Percentiles rank a stretch among this genome's conserved stretches.
Conservation (phyloP, 208 protist species). For the Leishmania lainsoni region DNA sequence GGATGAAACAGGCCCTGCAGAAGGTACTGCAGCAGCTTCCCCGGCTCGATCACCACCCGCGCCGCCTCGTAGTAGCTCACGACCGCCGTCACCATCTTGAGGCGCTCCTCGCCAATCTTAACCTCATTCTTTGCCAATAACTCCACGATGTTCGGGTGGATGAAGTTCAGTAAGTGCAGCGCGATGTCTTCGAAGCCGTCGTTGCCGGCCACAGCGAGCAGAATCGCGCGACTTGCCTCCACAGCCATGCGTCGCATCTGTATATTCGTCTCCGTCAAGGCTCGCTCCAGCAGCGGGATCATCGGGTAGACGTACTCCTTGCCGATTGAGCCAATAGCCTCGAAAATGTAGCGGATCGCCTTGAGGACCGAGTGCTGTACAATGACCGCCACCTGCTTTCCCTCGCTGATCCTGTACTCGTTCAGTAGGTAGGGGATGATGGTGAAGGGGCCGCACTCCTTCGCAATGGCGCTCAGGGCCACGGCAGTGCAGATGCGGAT, state of each 20-base stretch:
- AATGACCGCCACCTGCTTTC: conserved; percentile 95
- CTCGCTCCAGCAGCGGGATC: conserved; percentile 97
- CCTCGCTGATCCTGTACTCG: conserved; percentile 99
- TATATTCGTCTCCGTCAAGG: conserved; percentile 98
- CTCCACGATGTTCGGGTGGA: conserved; percentile 99
- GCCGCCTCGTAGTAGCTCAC: conserved; percentile 98
- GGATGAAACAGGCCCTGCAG: conserved; percentile 99
- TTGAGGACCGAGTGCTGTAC: conserved; percentile 98
- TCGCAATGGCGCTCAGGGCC: conserved; percentile 99
- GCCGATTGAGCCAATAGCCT: conserved; percentile 98
- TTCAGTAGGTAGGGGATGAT: conserved; percentile 99
- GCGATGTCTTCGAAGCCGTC: conserved; percentile 94
- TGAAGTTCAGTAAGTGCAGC: conserved; percentile 98
- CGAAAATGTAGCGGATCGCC: conserved; percentile 99
- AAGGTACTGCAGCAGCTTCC: conserved; percentile 94
- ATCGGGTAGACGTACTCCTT: conserved; percentile 99
- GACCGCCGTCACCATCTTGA: conserved; percentile 94
- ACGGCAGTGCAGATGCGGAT: conserved; percentile 99
- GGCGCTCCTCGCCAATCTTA: conserved; percentile 77
- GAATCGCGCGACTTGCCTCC: conserved; percentile 96
- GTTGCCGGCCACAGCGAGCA: conserved; percentile 79
- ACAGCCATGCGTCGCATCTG: conserved; percentile 99
- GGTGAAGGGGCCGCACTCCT: conserved; percentile 98
- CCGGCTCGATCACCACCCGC: conserved; percentile 94
- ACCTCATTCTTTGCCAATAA: conserved; percentile 93